Evolutionary conservation across 305 asterid species (phyloP).

Genomic region (Solanum hybrid): DNA sequence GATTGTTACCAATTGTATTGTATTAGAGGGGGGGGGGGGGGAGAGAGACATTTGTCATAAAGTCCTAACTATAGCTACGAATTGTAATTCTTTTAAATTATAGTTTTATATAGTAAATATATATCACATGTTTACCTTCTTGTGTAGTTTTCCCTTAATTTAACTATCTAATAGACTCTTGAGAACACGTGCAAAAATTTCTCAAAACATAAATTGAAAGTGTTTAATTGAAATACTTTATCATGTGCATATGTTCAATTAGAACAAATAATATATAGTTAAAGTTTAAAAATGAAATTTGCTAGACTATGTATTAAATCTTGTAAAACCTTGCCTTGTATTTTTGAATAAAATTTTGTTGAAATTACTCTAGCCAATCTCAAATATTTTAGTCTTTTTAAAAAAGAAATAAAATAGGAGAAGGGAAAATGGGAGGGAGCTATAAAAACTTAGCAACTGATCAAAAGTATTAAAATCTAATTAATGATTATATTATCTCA

Average conservation of each 20-base stretch:
- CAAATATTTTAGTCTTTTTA: background rate
- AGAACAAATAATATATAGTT: too few relatives aligned
- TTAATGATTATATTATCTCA: too few relatives aligned
- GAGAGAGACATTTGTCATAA: background rate
- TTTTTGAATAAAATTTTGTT: background rate
- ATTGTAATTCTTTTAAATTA: background rate
- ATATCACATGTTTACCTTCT: background rate
- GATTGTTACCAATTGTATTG: too few relatives aligned
- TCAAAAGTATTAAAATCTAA: background rate
- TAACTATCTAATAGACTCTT: background rate
- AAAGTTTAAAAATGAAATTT: too few relatives aligned
- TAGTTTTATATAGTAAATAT: too few relatives aligned
- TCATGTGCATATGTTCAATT: too few relatives aligned
- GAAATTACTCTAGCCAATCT: background rate
- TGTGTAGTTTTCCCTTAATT: background rate
- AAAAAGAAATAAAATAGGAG: background rate
- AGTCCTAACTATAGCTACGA: too few relatives aligned
- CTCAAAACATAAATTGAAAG: background rate
- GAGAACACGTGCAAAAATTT: too few relatives aligned
- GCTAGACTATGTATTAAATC: background rate
- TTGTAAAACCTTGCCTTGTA: background rate
- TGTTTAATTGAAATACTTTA: background rate
- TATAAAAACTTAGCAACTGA: too few relatives aligned
- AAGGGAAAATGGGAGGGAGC: background rate
- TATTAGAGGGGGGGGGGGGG: too few relatives aligned